Evolutionary conservation across 2,329 filamentous ascomycete species (phyloP).

Genomic region (Pyricularia sp.): DNA sequence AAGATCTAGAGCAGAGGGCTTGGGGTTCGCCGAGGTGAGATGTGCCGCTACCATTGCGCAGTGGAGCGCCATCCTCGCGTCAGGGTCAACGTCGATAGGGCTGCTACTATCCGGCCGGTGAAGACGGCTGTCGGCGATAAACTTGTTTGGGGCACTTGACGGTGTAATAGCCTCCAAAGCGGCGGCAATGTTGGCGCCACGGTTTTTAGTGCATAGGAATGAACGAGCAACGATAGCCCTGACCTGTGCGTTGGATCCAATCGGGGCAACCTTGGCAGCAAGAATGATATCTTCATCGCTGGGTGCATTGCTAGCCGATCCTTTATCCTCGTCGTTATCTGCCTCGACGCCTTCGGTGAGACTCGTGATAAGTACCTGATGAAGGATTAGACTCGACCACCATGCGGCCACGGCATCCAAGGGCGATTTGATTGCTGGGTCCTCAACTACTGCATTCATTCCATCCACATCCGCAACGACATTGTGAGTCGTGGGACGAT

Average conservation of each 20-base stretch:
- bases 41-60: constrained; percentile 54
- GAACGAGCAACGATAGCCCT: constrained; percentile 52
- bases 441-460: constrained; percentile 77
- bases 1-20: constrained; percentile 27
- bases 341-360: constrained; percentile 35
- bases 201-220: constrained; percentile 42
- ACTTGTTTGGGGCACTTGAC: constrained; percentile 22
- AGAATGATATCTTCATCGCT: constrained; percentile 46
- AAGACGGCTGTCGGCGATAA: constrained; percentile 24
- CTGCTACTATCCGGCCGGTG: constrained; percentile 26
- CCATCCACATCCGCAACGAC: constrained; percentile 55
- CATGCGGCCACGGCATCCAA: constrained; percentile 87
- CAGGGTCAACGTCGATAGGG: constrained; percentile 32
- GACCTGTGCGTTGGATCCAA: constrained; percentile 62
- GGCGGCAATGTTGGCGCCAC: constrained; percentile 45
- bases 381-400: constrained; percentile 71
- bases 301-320: constrained; percentile 6
- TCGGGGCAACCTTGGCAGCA: constrained; percentile 66
- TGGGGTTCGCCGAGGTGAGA: constrained; percentile 20
- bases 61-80: constrained; percentile 46
- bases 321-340: constrained; percentile 27
- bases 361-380: constrained; percentile 56
- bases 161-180: constrained; percentile 44
- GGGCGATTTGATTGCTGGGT: constrained; percentile 74
- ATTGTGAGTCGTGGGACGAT: constrained; percentile 63